phyloP scores from a whole-genome alignment of 1,284 basidiomycete species.

The Ustilago nuda region DNA sequence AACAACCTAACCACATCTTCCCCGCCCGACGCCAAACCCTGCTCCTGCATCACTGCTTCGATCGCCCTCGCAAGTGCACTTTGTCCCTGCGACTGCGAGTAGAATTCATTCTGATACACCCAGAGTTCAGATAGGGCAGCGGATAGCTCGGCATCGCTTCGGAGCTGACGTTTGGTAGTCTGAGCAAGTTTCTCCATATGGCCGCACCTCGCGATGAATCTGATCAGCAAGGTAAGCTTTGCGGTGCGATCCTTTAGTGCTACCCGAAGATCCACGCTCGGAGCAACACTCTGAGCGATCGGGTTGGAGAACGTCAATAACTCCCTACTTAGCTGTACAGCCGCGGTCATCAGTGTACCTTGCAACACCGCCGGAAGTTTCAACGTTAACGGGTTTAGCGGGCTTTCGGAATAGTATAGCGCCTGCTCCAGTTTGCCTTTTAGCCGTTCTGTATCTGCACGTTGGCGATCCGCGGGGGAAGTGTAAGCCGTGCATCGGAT shows the following conservation, averaged over 20 bases:
- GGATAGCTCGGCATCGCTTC: constrained; percentile 88
- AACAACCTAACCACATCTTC: constrained; percentile 86
- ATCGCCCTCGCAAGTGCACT: constrained; percentile 72
- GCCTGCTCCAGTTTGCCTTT: constrained; percentile 88
- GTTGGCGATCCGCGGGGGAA: constrained; percentile 40
- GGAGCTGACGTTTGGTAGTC: constrained; percentile 79
- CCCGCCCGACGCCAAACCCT: constrained; percentile 46
- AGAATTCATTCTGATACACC: constrained; percentile 79
- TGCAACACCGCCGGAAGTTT: constrained; percentile 82
- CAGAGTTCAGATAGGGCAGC: constrained; percentile 85
- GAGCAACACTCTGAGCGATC: constrained; percentile 32
- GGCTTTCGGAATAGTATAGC: constrained; percentile 80
- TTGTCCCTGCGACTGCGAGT: constrained; percentile 18
- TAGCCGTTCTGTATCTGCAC: constrained; percentile 72
- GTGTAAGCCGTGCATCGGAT: constrained; percentile 28
- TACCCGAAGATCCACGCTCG: constrained; percentile 76
- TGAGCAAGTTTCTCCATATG: constrained; percentile 78
- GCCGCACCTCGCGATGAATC: constrained; percentile 75
- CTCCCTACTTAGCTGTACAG: constrained; percentile 78
- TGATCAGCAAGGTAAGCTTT: constrained; percentile 82
- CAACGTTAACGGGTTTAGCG: constrained; percentile 84
- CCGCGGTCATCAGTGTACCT: constrained; percentile 78
- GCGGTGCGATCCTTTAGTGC: constrained; percentile 83
- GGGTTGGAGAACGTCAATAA: constrained; percentile 47
- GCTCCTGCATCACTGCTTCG: constrained; percentile 75